Base-by-base conservation (phyloP, 768 basidiomycete species). In the Agaricus sinodeliciosus region DNA sequence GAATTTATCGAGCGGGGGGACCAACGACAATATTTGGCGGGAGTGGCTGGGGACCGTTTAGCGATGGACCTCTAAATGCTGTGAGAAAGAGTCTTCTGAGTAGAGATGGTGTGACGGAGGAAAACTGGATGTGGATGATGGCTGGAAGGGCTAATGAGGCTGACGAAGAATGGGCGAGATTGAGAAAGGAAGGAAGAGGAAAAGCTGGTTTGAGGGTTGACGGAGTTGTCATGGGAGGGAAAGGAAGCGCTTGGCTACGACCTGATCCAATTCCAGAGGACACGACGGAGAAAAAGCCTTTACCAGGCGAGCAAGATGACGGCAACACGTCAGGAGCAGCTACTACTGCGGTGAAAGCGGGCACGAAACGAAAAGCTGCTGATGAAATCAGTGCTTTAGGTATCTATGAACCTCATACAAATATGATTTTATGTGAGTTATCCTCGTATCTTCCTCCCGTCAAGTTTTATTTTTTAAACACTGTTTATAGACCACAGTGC, bases 111-210 rank as follows among this genome's bases (percentile, higher is more conserved):
- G 79, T 95, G 9, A 84, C 79, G 34, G 85, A 83, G 62, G 88
- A 94, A 59, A 95, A 95, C 62, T 98, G 94, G 94, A 94, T 97
- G 89, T 75, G 68, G 62, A 78, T 85, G 68, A 84, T 84, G 56
- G 87, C 93, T 0, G 74, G 71, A 59, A 76, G 85, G 31, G 82
- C 84, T 1, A 60, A 69, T 4, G 82, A 88, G 42, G 73, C 83
- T 40, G 85, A 84, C 45, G 70, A 77, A 26, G 82, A 82, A 57
- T 90, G 82, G 82, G 58, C 71, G 22, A 77, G 73, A 62, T 77
- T 79, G 62, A 70, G 89, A 56, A 72, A 66, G 58, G 79, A 82
- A 47, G 71, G 74, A 15, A 62, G 83, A 19, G 51, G 51, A 59
- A 78, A 70, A 51, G 71, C 72, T 47, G 77, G 75, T 16, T 78